Percentiles rank a stretch among this genome's conserved stretches.
These are phyloP conservation scores for Lathyrus aphaca DNA, from an alignment of 306 rosid species.

Conservation along the genomic window DNA sequence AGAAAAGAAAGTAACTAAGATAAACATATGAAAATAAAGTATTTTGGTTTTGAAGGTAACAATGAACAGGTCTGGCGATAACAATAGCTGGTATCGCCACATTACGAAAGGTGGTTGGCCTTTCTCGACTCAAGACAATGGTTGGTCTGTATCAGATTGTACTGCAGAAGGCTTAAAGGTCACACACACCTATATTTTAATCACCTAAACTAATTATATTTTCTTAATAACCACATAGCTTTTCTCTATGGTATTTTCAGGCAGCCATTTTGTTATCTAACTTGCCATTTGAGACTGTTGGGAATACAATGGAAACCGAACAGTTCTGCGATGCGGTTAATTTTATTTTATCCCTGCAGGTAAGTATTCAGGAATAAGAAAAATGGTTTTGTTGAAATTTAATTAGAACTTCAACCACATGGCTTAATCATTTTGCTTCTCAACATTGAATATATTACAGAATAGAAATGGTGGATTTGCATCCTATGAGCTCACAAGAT, in stretches of 20 bases:
- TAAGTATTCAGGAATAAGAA: neutral
- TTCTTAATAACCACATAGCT: neutral
- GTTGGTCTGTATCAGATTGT: conserved; percentile 74
- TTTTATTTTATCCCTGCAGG: conserved; percentile 67
- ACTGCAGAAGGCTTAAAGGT: conserved; percentile 81
- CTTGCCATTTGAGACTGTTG: conserved; percentile 57
- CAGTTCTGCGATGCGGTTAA: conserved; percentile 58
- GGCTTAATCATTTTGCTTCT: conserved; percentile 5
- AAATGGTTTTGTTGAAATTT: conserved; percentile 12
- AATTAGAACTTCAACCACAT: neutral
- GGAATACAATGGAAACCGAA: conserved; percentile 47
- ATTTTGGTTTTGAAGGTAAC: conserved; percentile 41
- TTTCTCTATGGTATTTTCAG: conserved; percentile 38
- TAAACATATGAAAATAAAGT: too few species aligned
- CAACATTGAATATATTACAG: conserved; percentile 38
- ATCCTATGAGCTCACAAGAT: conserved; percentile 87
- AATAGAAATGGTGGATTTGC: conserved; percentile 78
- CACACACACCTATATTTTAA: neutral
- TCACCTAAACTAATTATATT: neutral
- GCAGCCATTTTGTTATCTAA: conserved; percentile 59
- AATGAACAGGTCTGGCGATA: conserved; percentile 47
- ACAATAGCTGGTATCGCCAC: conserved; percentile 64
- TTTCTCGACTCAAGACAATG: conserved; percentile 74
- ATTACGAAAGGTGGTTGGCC: conserved; percentile 77
- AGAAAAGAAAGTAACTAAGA: neutral